Base-by-base conservation (phyloP, 169 alveolate genomes). In the Plasmodium sp. region DNA sequence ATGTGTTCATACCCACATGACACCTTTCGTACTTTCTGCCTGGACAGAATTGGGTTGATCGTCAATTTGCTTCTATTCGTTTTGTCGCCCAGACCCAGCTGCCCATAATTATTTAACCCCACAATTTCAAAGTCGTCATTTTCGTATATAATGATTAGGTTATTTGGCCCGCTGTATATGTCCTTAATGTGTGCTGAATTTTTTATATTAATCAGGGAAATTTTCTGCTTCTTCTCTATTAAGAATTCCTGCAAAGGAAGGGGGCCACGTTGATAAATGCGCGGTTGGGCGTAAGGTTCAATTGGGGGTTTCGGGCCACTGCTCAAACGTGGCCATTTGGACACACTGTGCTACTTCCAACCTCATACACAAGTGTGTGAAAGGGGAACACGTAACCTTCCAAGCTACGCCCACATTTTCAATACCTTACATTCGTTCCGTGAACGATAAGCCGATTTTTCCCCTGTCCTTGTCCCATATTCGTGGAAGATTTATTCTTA, bases 1-100 rank as follows among this genome's bases (percentile, higher is more conserved):
- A 97, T 96, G 95, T 97, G 99, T 79, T 97, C 97, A 48, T 96
- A 84, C 77, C 99, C 99, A 83, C 99, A 97, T 4, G 98, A 97
- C 67, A 98, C 96, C 83, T 93, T 96, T 54, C 79, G 56, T 54
- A 96, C 93, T 82, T 95, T 94, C 41, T 96, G 95, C 75, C 94
- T 95, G 67, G 96, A 96, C 22, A 91, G 48, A 41, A 81, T 91
- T 27, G 95, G 75, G 74, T 91, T 81, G 5, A 81, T 81, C 18
- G 95, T 91, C 83, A 91, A 71, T 82, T 91, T 80, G 27, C 71
- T 80, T 81, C 95, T 91, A 91, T 45, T 91, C 34, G 41, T 45
- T 81, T 91, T 91, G 71, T 91, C 92, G 18, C 95, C 95, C 41
- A 91, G 77, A 36, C 95, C 95, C 54, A 80, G 75, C 43, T 91